These are phyloP conservation scores for Gonium pectorale DNA, from an alignment of 139 green algal species.

Conservation along the genomic window DNA sequence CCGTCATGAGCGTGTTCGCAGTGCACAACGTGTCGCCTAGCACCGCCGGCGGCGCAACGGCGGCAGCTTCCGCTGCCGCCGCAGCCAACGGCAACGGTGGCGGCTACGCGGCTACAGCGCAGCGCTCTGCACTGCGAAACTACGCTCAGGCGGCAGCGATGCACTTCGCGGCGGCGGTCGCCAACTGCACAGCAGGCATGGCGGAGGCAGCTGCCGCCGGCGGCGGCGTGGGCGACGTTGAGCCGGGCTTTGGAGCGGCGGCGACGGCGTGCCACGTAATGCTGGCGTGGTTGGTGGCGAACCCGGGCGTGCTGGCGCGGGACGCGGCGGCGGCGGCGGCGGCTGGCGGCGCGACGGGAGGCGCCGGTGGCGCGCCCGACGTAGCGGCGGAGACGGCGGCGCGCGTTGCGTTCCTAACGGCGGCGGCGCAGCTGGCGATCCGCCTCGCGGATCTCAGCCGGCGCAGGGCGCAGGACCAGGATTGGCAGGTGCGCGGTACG, in stretches of 20 bases:
- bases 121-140: background rate
- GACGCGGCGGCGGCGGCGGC: background rate
- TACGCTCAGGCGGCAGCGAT: slow-evolving; percentile 10
- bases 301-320: background rate
- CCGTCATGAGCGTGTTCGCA: slow-evolving; percentile 53
- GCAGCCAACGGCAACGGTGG: background rate
- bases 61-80: background rate
- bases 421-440: slow-evolving; percentile 5
- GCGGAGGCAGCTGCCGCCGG: slow-evolving; percentile 15
- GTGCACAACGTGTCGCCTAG: slow-evolving; percentile 28
- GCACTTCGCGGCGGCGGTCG: slow-evolving; percentile 24
- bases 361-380: background rate
- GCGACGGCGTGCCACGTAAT: slow-evolving; percentile 29
- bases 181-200: slow-evolving; percentile 5
- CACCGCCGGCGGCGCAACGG: background rate
- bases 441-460: slow-evolving; percentile 36
- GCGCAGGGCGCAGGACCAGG: slow-evolving; percentile 21
- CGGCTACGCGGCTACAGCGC: background rate
- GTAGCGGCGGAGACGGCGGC: slow-evolving; percentile 36
- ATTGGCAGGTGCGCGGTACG: slow-evolving; percentile 1
- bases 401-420: slow-evolving; percentile 13
- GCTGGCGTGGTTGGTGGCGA: slow-evolving; percentile 31
- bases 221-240: slow-evolving; percentile 37
- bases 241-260: slow-evolving; percentile 26
- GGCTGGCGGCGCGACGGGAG: background rate